Conservation (phyloP, 805 yeast genomes). For the Suhomyces sp. region DNA sequence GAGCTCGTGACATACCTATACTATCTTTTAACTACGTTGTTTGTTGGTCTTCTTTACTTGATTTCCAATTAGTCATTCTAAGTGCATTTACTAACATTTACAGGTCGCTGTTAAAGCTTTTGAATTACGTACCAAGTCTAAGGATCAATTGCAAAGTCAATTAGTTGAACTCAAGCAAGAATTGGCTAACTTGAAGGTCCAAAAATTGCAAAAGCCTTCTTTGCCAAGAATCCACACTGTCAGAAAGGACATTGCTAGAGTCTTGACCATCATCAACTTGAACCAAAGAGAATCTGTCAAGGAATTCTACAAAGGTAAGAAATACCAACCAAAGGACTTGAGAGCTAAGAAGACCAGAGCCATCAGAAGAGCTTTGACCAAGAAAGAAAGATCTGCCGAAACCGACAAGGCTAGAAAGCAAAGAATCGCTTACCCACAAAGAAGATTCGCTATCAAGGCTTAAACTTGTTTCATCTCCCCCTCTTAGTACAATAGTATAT, state of each 20-base stretch:
- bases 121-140: constrained; percentile 96
- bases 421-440: constrained; percentile 95
- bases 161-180: constrained; percentile 95
- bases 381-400: constrained; percentile 73
- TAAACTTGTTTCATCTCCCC: constrained; percentile 37
- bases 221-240: constrained; percentile 95
- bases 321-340: constrained; percentile 96
- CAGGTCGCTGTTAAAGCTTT: constrained; percentile 90
- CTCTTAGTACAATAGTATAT: constrained; percentile 5
- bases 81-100: constrained; percentile 21
- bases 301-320: constrained; percentile 92
- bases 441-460: constrained; percentile 98
- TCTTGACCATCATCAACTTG: constrained; percentile 93
- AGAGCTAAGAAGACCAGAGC: constrained; percentile 99
- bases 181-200: constrained; percentile 93
- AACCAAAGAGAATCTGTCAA: constrained; percentile 94
- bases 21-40: neutral
- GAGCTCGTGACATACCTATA: neutral
- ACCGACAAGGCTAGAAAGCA: constrained; percentile 91
- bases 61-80: neutral
- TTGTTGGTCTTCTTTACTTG: neutral
- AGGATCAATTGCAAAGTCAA: constrained; percentile 93
- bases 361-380: constrained; percentile 93
- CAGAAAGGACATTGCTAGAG: constrained; percentile 98
- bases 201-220: constrained; percentile 88